These are phyloP conservation scores for Royoungia palumana DNA, from an alignment of 768 basidiomycete species.

Conservation along the genomic window DNA sequence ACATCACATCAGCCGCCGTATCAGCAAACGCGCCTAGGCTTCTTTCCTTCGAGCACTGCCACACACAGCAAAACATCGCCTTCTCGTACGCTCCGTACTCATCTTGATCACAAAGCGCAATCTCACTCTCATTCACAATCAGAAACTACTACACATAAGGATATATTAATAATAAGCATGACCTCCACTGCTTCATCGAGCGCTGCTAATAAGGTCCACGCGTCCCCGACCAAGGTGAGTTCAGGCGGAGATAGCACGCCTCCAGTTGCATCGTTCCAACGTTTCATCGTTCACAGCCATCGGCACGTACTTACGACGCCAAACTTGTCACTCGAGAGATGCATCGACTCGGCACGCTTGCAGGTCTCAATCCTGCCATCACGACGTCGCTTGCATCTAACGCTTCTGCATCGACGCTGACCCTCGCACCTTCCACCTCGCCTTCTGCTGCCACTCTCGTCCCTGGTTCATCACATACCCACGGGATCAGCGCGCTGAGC, in stretches of 20 bases:
- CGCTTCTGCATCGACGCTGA: slow-evolving; percentile 46
- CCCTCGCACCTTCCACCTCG: slow-evolving; percentile 38
- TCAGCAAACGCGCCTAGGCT: slow-evolving; percentile 29
- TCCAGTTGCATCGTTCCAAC: slow-evolving; percentile 4
- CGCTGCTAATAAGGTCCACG: slow-evolving; percentile 26
- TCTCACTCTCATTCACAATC: slow-evolving; percentile 38
- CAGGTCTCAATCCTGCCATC: slow-evolving; percentile 48
- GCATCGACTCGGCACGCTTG: slow-evolving; percentile 71
- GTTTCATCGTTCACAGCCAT: slow-evolving; percentile 38
- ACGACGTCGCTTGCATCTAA: slow-evolving; percentile 37
- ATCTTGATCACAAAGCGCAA: slow-evolving; percentile 32
- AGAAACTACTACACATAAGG: slow-evolving; percentile 29
- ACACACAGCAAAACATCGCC: slow-evolving; percentile 33
- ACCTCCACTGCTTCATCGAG: slow-evolving; percentile 27
- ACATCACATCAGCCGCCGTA: slow-evolving; percentile 12
- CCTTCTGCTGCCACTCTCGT: slow-evolving; percentile 33
- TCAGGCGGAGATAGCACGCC: slow-evolving; percentile 18
- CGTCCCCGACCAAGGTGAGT: slow-evolving; percentile 36
- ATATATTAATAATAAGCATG: slow-evolving; percentile 19
- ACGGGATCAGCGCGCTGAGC: slow-evolving; percentile 19
- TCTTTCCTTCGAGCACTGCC: slow-evolving; percentile 38
- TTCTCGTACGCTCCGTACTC: slow-evolving; percentile 24
- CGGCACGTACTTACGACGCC: slow-evolving; percentile 73
- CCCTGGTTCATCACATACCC: slow-evolving; percentile 35
- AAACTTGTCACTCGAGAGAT: slow-evolving; percentile 82